Evolutionary conservation across 768 basidiomycete genomes (phyloP), one percentile per base, ranked within the genome.

Genomic region (Antrodiella citrinella): DNA sequence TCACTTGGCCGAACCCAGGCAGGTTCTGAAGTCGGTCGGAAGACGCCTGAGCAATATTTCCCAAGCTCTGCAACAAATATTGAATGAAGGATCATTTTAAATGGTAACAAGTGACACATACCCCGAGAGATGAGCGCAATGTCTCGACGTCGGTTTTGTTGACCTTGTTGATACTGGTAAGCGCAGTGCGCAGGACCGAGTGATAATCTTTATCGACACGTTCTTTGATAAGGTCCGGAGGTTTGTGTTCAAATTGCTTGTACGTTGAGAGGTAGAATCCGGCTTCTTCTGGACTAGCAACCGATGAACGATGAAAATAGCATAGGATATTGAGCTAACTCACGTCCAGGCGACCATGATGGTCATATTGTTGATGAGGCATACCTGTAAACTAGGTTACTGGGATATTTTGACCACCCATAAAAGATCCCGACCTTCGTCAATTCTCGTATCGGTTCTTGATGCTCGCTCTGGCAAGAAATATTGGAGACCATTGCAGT

Each of bases 111-210:
- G 26, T 18, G n/a, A 3, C 24, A 73, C 84, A 51, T 69, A 97
- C 95, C 26, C 93, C 94, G 57, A 94, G 84, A n/a, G 91, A 86
- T 2, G 85, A 84, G 19, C 89, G 80, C 39, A 99, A 72, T 3
- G 95, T 98, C 67, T 91, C 83, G 1, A 94, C 91, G 59, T 99
- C 96, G 3, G 95, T 98, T 73, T 95, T 96, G 69, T 98, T 98
- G 54, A 99, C 91, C 57, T 89, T 91, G 62, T 80, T 86, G 59
- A 98, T 89, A 55, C 80, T 82, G 1, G 95, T 98, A 22, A 99
- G 72, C 1, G 89, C 78, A 18, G 81, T 79, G 50, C 87, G 86
- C 12, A 98, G 66, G 59, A 92, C 76, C 5, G 91, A 81, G 54
- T 76, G 69, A 60, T 96, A 91, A 59, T 91, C 86, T 56, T 93